phyloP scores from a whole-genome alignment of 2,329 filamentous ascomycete species.

The Verticillium longisporum region DNA sequence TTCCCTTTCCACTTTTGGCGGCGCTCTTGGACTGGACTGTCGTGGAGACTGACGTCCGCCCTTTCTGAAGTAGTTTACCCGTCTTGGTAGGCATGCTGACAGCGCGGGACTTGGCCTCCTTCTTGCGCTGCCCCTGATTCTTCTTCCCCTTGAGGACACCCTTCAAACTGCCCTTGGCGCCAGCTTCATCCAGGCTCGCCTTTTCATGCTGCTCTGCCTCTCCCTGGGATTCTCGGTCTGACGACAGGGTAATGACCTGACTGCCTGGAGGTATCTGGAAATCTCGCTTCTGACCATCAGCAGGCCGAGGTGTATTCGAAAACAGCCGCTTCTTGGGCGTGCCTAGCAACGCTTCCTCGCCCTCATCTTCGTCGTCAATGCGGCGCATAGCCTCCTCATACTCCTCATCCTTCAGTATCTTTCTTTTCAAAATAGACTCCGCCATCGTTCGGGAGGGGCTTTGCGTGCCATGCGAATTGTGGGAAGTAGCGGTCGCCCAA shows the following conservation, averaged over 20 bases:
- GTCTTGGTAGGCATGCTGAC: not conserved
- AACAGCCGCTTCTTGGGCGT: slow-evolving; percentile 17
- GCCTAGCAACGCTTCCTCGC: slow-evolving; percentile 12
- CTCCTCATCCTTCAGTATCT: slow-evolving; percentile 20
- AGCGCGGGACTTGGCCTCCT: not conserved
- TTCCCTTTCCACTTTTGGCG: not conserved
- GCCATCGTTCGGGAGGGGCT: slow-evolving; percentile 17
- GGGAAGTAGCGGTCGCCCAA: slow-evolving; percentile 28
- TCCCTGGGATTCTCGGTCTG: slow-evolving; percentile 9
- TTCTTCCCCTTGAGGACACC: slow-evolving; percentile 15
- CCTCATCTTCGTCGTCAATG: slow-evolving; percentile 25
- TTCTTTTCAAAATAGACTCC: slow-evolving; percentile 14
- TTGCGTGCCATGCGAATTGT: slow-evolving; percentile 26
- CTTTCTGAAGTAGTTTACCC: not conserved
- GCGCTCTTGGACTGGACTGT: not conserved
- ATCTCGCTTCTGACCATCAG: not conserved
- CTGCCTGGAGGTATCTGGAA: slow-evolving; percentile 12
- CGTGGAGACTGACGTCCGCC: not conserved
- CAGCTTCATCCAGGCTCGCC: slow-evolving; percentile 31
- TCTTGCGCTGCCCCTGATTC: not conserved
- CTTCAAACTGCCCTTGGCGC: slow-evolving; percentile 19
- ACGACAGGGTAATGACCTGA: slow-evolving; percentile 23
- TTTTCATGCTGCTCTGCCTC: slow-evolving; percentile 17
- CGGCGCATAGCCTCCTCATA: slow-evolving; percentile 38
- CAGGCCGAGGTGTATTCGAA: slow-evolving; percentile 24